Percentiles rank a stretch among this genome's conserved stretches.
These are phyloP conservation scores for Clarireedia homoeocarpa DNA, from an alignment of 2,329 filamentous ascomycete species.

Conservation along the genomic window DNA sequence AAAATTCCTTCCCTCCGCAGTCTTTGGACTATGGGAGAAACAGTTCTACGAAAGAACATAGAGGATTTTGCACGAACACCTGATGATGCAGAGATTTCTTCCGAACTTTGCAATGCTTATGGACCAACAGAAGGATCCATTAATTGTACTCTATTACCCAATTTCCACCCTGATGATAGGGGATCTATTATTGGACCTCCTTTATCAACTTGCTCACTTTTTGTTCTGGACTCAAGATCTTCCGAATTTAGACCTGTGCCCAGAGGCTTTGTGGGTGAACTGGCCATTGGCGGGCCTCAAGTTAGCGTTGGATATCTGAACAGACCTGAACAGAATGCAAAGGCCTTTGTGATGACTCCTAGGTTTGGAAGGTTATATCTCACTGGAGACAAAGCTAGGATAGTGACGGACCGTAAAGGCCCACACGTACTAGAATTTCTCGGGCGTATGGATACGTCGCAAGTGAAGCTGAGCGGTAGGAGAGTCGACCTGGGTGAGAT, in stretches of 20 bases:
- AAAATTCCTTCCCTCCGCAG: background rate
- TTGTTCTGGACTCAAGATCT: background rate
- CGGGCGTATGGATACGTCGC: constrained; percentile 50
- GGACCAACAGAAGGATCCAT: constrained; percentile 2
- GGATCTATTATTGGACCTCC: background rate
- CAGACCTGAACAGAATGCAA: constrained; percentile 7
- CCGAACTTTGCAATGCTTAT: constrained; percentile 4
- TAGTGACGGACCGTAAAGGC: constrained; percentile 44
- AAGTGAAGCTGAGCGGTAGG: constrained; percentile 58
- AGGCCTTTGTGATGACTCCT: constrained; percentile 14
- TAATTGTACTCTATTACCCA: background rate
- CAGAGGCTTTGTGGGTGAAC: constrained; percentile 10
- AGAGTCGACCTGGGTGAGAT: constrained; percentile 57
- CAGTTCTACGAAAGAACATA: constrained; percentile 3
- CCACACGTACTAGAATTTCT: constrained; percentile 45
- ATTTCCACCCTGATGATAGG: background rate
- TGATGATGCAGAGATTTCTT: background rate
- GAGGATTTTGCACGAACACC: background rate
- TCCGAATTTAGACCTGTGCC: constrained; percentile 11
- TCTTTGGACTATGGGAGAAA: constrained; percentile 1
- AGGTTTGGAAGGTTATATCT: constrained; percentile 37
- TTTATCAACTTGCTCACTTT: background rate
- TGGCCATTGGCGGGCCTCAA: constrained; percentile 12
- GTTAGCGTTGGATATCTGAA: constrained; percentile 12
- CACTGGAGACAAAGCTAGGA: constrained; percentile 32